Percentiles rank a stretch among this genome's conserved stretches.
These are phyloP conservation scores for Ophiosphaerella herpotricha DNA, from an alignment of 2,329 filamentous ascomycete genomes.

Conservation along the genomic window DNA sequence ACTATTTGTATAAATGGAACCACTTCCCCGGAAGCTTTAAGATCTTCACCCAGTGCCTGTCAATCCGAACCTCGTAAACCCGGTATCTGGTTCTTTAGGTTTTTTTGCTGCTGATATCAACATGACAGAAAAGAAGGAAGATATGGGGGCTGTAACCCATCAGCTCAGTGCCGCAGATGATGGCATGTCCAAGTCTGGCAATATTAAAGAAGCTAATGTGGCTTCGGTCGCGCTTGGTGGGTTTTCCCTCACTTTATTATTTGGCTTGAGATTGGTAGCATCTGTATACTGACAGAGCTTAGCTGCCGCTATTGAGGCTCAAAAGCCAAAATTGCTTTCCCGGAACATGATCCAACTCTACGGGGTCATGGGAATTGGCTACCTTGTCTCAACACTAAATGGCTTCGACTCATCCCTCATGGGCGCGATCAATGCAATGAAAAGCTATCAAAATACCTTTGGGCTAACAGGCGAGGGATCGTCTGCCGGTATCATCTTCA, in stretches of 20 bases:
- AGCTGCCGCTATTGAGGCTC: conserved; percentile 41
- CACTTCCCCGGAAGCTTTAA: conserved; percentile 15
- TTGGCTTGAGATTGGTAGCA: neutral
- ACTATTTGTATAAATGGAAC: conserved; percentile 27
- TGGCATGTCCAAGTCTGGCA: conserved; percentile 21
- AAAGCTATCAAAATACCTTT: conserved; percentile 57
- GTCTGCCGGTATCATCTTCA: conserved; percentile 55
- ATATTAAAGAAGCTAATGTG: conserved; percentile 34
- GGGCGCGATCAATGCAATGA: conserved; percentile 60
- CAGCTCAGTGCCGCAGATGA: conserved; percentile 30
- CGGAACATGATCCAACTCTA: conserved; percentile 40
- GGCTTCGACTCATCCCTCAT: conserved; percentile 46
- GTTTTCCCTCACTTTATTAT: neutral
- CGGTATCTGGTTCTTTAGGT: conserved; percentile 1
- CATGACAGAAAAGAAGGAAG: conserved; percentile 27
- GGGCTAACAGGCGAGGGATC: conserved; percentile 54
- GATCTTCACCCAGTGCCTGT: conserved; percentile 5
- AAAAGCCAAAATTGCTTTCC: conserved; percentile 38
- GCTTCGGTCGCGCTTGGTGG: conserved; percentile 38
- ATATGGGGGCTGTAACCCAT: conserved; percentile 27
- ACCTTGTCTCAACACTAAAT: conserved; percentile 42
- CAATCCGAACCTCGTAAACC: conserved; percentile 6
- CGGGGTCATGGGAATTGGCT: conserved; percentile 40
- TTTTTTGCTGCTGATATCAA: neutral
- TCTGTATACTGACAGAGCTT: conserved; percentile 7